These are phyloP conservation scores for Fusarium papillatum DNA, from an alignment of 2,329 filamentous ascomycete species.

Conservation along the genomic window DNA sequence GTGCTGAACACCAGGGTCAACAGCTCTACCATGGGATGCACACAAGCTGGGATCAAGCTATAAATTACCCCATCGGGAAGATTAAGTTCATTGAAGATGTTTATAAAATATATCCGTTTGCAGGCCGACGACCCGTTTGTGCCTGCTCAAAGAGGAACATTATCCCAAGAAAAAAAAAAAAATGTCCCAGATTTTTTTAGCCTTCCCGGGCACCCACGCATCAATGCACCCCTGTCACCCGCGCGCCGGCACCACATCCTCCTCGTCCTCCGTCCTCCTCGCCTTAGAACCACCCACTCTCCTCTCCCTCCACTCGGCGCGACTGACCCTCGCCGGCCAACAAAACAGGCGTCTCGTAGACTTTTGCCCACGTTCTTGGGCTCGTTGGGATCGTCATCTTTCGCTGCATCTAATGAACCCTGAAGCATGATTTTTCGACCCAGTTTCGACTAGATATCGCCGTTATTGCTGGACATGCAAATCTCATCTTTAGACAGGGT, in stretches of 20 bases:
- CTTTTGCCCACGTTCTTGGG: slow-evolving; percentile 70
- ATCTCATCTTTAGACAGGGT: slow-evolving; percentile 21
- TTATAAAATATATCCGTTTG: background rate
- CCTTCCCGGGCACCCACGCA: slow-evolving; percentile 19
- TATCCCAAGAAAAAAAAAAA: slow-evolving; percentile 23
- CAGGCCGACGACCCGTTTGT: background rate
- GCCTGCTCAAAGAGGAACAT: background rate
- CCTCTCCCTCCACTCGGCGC: slow-evolving; percentile 48
- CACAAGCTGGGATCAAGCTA: background rate
- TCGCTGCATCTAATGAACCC: slow-evolving; percentile 51
- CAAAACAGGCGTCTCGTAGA: slow-evolving; percentile 44
- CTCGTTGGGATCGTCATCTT: slow-evolving; percentile 70
- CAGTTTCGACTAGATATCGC: slow-evolving; percentile 18
- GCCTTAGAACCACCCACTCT: slow-evolving; percentile 46
- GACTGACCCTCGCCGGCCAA: slow-evolving; percentile 49
- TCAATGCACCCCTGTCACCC: slow-evolving; percentile 32
- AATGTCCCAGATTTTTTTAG: slow-evolving; percentile 40
- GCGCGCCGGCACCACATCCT: slow-evolving; percentile 25
- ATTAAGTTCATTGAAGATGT: background rate
- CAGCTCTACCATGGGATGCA: background rate
- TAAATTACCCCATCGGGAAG: background rate
- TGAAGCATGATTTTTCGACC: background rate
- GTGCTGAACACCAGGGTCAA: slow-evolving; percentile 12
- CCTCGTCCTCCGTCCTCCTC: slow-evolving; percentile 37
- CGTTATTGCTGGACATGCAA: slow-evolving; percentile 7